Base-by-base conservation (phyloP, 345 rosid genomes). In the Eucalyptus cloeziana region DNA sequence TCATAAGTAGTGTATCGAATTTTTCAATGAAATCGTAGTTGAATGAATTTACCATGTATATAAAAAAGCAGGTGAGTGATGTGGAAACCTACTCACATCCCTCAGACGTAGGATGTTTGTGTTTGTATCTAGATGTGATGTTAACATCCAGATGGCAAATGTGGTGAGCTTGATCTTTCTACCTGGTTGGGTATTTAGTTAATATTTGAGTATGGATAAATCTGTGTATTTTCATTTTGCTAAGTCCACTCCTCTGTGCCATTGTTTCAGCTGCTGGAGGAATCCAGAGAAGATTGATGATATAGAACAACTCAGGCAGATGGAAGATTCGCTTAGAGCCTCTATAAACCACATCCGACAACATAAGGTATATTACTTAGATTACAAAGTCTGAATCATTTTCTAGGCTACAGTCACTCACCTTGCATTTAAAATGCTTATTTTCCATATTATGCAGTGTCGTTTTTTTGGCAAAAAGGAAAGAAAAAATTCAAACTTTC, bases 321-420 rank as follows among this genome's bases (percentile, higher is more conserved):
- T 97, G 97, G 99, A 97, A 92, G 95, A 95, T 67, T 96, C 95
- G 22, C 94, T 96, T 49, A 93, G 93, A 81, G 94, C 95, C 86
- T 96, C 98, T 31, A 90, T 97, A 88, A 94, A 92, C 86, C 92
- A 89, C 87, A 89, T 96, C 88, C 93, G 52, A 83, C 81, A 91
- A 69, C 96, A 94, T 86, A 94, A 95, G 96, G 99, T 96, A 62
- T 86, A 88, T 11, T 86, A 27, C 83, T 21, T 76, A 40, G 47
- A 11, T 40, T 76, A 40, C 47, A 6, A 40, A 76, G 47, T 76
- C 16, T 40, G 85, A 40, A 76, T 76, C 85, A 76, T 76, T 76
- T 76, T 21, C 47, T 76, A 11, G 27, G 47, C 47, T 40, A 40
- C 85, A 12, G 85, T 76, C 45, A 21, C 85, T 40, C 85, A 21